Base-by-base conservation (phyloP, 176 grass and related monocot species). In the Lolium rigidum region DNA sequence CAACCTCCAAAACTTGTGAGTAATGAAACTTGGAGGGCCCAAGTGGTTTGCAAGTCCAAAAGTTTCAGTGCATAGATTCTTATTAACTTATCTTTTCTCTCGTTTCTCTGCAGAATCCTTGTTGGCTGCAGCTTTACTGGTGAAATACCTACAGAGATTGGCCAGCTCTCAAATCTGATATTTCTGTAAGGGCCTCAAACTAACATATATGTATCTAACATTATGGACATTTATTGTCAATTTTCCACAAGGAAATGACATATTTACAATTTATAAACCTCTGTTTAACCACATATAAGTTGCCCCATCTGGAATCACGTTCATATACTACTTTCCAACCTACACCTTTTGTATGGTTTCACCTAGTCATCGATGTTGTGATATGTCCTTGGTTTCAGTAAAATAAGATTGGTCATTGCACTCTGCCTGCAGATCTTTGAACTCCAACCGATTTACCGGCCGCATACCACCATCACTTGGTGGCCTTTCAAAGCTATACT, bases 41-140 rank as follows among this genome's bases (percentile, higher is more conserved):
- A 54, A 2, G 28, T 60, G 52, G 26, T 20, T 49, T 8, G 54
- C 2, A 15, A 26, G 31, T 78, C 39, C 12, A 62, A 3, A 70
- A 21, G 15, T 49, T 77, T 15, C 66, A 77, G 14, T 76, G 39
- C 48, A 70, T 25, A 28, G 10, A 39, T 61, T 64, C n/a, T 67
- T 80, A 26, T 74, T 86, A 58, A 25, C 54, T 77, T 21, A 54
- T 71, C 28, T 15, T 5, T 13, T 63, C 37, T 81, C 43, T 80
- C 24, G 26, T 74, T 73, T 76, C 43, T 81, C 57, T 81, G 69
- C 85, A 98, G 95, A 88, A 95, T 93, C 60, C 90, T 98, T 63
- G 71, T 81, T 65, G 93, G 91, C 24, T 98, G 95, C 90, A 77
- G 95, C 58, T 95, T 98, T 52, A 47, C 87, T 25, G 95, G 95